Evolutionary conservation across 805 yeast genomes (phyloP).

Genomic region (Huiozyma sinensis): DNA sequence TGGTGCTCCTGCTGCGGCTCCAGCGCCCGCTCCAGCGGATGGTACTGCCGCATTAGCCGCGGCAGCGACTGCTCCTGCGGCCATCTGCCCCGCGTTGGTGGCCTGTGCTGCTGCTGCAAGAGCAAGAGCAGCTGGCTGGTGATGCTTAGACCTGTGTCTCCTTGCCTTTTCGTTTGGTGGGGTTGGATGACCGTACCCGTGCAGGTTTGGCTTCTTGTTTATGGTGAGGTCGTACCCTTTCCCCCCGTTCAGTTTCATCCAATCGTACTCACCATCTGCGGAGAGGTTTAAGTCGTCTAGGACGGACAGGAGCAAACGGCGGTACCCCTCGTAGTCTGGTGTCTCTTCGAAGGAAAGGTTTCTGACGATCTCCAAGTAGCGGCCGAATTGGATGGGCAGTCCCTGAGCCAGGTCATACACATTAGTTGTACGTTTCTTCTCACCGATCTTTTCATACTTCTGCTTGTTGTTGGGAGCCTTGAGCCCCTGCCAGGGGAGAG

Average conservation of each 20-base stretch:
- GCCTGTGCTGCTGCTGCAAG: constrained; percentile 4
- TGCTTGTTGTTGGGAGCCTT: constrained; percentile 97
- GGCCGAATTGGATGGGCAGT: constrained; percentile 85
- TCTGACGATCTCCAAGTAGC: constrained; percentile 81
- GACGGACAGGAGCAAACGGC: constrained; percentile 68
- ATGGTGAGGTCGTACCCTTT: constrained; percentile 89
- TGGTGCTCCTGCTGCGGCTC: constrained; percentile 14
- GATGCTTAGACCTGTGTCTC: constrained; percentile 16
- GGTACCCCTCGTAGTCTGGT: constrained; percentile 85
- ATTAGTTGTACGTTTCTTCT: constrained; percentile 84
- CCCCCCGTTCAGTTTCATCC: constrained; percentile 95
- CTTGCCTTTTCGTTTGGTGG: constrained; percentile 48
- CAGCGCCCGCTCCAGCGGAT: constrained; percentile 18
- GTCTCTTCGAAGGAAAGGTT: constrained; percentile 84
- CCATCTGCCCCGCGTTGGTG: constrained; percentile 2
- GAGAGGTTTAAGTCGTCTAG: constrained; percentile 57
- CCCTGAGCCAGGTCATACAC: constrained; percentile 81
- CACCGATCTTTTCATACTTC: constrained; percentile 95
- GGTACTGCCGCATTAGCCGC: constrained; percentile 8
- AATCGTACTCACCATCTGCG: constrained; percentile 88
- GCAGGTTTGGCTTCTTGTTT: constrained; percentile 86
- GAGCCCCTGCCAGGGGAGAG: constrained; percentile 97
- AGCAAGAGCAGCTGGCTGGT: constrained; percentile 5
- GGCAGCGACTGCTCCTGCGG: constrained; percentile 22
- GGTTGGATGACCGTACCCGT: constrained; percentile 92